Conservation (phyloP, 306 rosid genomes). For the Casuarina equisetifolia region DNA sequence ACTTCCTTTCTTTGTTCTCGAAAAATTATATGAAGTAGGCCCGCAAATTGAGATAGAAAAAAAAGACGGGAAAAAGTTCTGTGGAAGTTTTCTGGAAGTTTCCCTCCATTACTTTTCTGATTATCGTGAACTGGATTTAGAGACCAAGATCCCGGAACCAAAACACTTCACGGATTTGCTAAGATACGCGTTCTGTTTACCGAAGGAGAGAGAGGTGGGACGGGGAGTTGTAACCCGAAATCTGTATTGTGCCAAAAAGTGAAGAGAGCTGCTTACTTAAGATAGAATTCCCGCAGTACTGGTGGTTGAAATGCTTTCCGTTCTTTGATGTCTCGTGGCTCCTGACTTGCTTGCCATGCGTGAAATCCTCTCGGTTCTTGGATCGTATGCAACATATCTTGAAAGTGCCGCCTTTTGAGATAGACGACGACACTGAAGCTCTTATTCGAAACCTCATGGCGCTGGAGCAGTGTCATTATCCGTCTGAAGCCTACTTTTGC, state of each 20-base stretch:
- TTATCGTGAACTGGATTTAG: too few relatives aligned
- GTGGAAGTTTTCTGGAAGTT: background rate
- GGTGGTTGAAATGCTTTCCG: background rate
- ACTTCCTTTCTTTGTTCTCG: conserved; percentile 24
- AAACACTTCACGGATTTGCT: conserved; percentile 33
- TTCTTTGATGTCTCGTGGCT: conserved; percentile 13
- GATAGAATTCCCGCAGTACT: background rate
- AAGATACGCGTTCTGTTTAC: conserved; percentile 20
- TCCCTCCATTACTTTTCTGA: background rate
- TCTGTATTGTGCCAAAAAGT: background rate
- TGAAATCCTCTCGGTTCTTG: background rate
- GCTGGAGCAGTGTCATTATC: conserved; percentile 31
- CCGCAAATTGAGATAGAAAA: too few relatives aligned
- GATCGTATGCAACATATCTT: background rate
- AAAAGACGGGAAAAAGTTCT: background rate
- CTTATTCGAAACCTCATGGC: conserved; percentile 30
- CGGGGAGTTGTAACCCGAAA: too few relatives aligned
- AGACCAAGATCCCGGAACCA: background rate
- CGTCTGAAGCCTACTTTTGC: conserved; percentile 17
- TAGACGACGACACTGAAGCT: conserved; percentile 9
- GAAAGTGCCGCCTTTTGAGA: background rate
- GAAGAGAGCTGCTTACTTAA: background rate
- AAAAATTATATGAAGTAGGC: background rate
- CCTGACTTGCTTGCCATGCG: background rate
- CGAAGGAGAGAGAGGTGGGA: too few relatives aligned